Evolutionary conservation across 495 filamentous ascomycete species (phyloP).

Genomic region (Bacidia rubella): DNA sequence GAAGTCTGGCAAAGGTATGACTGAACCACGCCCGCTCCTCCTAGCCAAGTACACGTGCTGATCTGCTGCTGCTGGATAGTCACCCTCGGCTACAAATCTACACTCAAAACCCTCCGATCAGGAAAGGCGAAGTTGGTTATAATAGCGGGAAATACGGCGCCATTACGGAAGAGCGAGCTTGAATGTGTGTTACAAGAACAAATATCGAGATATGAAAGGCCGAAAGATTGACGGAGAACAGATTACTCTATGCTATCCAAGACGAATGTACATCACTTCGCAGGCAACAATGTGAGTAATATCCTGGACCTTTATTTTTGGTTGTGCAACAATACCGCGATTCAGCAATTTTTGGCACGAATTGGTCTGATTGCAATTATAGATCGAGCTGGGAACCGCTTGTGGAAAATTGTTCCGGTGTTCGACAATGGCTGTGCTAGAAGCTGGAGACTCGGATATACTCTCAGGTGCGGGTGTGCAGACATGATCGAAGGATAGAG

Average conservation of each 20-base stretch:
- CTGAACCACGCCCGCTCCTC: neutral
- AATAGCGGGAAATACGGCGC: conserved; percentile 89
- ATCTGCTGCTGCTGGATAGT: conserved; percentile 28
- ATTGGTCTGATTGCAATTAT: conserved; percentile 10
- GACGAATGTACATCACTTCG: conserved; percentile 90
- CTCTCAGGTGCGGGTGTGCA: conserved; percentile 30
- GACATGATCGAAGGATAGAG: neutral
- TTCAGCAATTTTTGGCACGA: no score
- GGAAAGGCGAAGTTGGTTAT: conserved; percentile 53
- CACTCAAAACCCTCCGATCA: conserved; percentile 85
- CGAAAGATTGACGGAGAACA: neutral
- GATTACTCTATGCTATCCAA: conserved; percentile 86
- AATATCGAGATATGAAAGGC: neutral
- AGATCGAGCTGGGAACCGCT: conserved; percentile 95
- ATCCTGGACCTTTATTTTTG: no score
- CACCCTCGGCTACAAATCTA: conserved; percentile 86
- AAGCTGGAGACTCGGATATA: conserved; percentile 98
- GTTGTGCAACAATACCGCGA: no score
- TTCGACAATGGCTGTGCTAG: conserved; percentile 87
- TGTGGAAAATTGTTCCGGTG: conserved; percentile 75
- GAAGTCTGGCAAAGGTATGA: conserved; percentile 80
- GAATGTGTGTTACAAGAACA: conserved; percentile 43
- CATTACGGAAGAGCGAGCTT: conserved; percentile 87
- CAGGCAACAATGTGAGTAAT: conserved; percentile 94
- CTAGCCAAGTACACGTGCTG: neutral